Base-by-base conservation (phyloP, 257 asterid genomes). In the Voacanga thouarsii region DNA sequence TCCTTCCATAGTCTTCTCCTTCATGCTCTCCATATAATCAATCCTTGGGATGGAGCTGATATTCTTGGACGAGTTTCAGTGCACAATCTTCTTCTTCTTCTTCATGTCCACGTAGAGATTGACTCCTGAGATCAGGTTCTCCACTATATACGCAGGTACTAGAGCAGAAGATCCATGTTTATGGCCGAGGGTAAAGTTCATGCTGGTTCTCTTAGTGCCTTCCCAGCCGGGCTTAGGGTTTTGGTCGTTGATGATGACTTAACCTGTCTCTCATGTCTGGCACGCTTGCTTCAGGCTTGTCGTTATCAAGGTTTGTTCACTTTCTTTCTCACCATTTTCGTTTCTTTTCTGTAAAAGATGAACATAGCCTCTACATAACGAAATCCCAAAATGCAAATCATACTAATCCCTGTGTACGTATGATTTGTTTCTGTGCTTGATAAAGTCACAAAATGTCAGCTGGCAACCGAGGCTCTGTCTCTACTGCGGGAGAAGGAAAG, bases 181-280 rank as follows among this genome's bases (percentile, higher is more conserved):
- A 63, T 28, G 43, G 41, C 44, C 23, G 23, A 63, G 21, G 69
- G 30, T 1, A 7, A 30, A 30, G 45, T 63, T 28, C 0, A 28
- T 14, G 68, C 23, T 4, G 21, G 43, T 28, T 66, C 72, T 41
- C n/a, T 67, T 3, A 2, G 18, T 68, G 12, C 53, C 6, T 80
- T 80, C 24, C 83, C 79, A 11, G 51, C 19, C 16, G 82, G 82
- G 3, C 68, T 80, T 7, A 74, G 75, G 57, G 79, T 80, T 74
- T 55, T 80, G 12, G 63, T 72, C 1, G 75, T 80, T 53, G 79
- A 80, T 37, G 63, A 75, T 30, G 79, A 80, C 24, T 18, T 53
- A 0, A 74, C 69, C 7, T 39, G 53, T 28, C 63, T 80, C 0
- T 11, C 26, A 0, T 3, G 5, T 0, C 37, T 80, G 0, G 70